Evolutionary conservation across 306 rosid species (phyloP), one percentile per base, ranked within the genome.

Genomic region (Ormosia semicastrata): DNA sequence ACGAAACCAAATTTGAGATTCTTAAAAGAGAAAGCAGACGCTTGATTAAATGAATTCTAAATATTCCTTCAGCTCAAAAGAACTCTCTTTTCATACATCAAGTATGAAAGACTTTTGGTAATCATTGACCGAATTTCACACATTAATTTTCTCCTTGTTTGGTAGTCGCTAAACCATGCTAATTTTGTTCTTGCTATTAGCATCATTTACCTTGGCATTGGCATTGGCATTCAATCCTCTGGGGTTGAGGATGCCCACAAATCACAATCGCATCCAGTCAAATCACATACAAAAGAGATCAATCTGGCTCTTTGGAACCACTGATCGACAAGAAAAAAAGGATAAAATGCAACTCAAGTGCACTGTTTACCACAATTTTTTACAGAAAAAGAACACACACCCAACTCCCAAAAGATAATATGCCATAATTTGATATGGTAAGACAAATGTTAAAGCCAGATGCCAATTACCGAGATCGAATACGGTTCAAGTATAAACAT

Each of bases 391-490:
- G 53, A 24, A 58, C 65, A 17, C 30, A 36, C 10, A 2, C 33
- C 64, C 50, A 41, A 83, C 53, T 5, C 62, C 54, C 34, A 33
- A 65, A 77, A 29, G 24, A 71, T 46, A 56, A 76, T 13, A 52
- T 18, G 15, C 71, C 81, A 13, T 6, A 77, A 15, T 24, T 68
- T 47, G 18, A 40, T 2, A 29, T 34, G 2, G 64, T 15, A 40
- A 71, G 77, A 43, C 62, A 82, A 71, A 70, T 66, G 5, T 11
- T 37, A 30, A 68, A 52, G 46, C n/a, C 30, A 80, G 5, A 69
- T 2, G 17, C 58, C 49, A 68, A 41, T 36, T 29, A 44, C 41
- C 11, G 11, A 62, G 29, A 63, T 36, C 68, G 71, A 78, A 76
- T 66, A 40, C 47, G 37, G 60, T 30, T 60, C 29, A 76, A 57